Evolutionary conservation across 225 moss, liverwort and hornwort genomes (phyloP).

Genomic region (Climacium dendroides): DNA sequence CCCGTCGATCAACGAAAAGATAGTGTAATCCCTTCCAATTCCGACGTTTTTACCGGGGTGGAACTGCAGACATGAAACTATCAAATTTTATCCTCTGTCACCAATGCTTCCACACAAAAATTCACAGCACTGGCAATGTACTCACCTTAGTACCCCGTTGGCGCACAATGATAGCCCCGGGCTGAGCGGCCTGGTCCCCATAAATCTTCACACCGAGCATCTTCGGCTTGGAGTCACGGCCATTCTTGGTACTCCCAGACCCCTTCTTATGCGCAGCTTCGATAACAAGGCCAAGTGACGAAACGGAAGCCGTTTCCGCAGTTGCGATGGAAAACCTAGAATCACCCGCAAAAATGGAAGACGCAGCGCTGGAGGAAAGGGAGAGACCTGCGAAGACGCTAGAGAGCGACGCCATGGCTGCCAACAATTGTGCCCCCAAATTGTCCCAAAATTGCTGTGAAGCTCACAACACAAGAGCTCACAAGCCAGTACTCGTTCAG

Average conservation of each 20-base stretch:
- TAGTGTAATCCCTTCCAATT: conserved; percentile 72
- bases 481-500: not conserved
- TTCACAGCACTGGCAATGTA: conserved; percentile 2
- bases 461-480: not conserved
- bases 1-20: conserved; percentile 78
- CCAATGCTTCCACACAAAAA: not conserved
- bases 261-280: conserved; percentile 93
- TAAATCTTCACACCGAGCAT: conserved; percentile 93
- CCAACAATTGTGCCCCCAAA: not conserved
- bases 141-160: conserved; percentile 78
- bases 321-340: not conserved
- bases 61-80: conserved; percentile 20
- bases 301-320: not conserved
- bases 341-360: conserved; percentile 28
- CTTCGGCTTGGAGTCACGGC: conserved; percentile 82
- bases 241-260: conserved; percentile 92
- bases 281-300: conserved; percentile 21
- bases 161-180: conserved; percentile 77
- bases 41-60: conserved; percentile 91
- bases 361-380: conserved; percentile 23
- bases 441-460: not conserved
- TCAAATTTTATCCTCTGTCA: conserved; percentile 39
- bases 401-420: conserved; percentile 36
- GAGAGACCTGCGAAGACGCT: conserved; percentile 43
- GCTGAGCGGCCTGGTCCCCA: conserved; percentile 77